phyloP scores from a whole-genome alignment of 2,329 filamentous ascomycete species.

The Microascus cirrosus region DNA sequence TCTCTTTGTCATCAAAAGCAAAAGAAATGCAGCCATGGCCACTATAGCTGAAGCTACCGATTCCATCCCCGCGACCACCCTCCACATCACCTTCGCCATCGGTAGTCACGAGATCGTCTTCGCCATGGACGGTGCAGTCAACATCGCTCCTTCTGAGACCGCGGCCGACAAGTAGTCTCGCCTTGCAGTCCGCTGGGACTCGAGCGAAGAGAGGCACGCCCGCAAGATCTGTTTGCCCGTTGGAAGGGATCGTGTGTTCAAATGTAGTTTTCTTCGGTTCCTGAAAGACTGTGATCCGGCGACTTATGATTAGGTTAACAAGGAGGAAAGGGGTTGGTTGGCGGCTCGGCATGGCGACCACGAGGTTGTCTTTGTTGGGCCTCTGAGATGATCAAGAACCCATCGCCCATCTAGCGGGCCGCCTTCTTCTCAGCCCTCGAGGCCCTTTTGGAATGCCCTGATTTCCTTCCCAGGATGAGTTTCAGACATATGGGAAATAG shows the following conservation, averaged over 20 bases:
- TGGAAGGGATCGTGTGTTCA: background rate
- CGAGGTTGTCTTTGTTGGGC: constrained; percentile 26
- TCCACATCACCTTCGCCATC: background rate
- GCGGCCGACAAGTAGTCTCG: background rate
- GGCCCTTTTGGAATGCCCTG: background rate
- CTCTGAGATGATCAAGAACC: background rate
- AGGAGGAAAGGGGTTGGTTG: constrained; percentile 30
- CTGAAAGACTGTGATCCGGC: constrained; percentile 23
- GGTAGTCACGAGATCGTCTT: background rate
- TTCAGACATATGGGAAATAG: background rate
- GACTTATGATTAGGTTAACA: constrained; percentile 32
- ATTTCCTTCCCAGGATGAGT: background rate
- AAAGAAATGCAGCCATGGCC: background rate
- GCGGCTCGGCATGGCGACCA: constrained; percentile 26
- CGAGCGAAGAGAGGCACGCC: background rate
- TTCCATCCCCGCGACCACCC: background rate
- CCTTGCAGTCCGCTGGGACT: background rate
- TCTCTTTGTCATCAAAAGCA: background rate
- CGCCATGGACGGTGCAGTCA: background rate
- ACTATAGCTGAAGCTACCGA: background rate
- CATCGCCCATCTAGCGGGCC: constrained; percentile 26
- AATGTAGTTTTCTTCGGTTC: background rate
- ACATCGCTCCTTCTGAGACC: background rate
- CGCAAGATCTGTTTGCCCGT: background rate
- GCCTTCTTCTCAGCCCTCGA: constrained; percentile 28